phyloP scores from a whole-genome alignment of 2,329 filamentous ascomycete species.

The Plectosphaerella cucumerina region DNA sequence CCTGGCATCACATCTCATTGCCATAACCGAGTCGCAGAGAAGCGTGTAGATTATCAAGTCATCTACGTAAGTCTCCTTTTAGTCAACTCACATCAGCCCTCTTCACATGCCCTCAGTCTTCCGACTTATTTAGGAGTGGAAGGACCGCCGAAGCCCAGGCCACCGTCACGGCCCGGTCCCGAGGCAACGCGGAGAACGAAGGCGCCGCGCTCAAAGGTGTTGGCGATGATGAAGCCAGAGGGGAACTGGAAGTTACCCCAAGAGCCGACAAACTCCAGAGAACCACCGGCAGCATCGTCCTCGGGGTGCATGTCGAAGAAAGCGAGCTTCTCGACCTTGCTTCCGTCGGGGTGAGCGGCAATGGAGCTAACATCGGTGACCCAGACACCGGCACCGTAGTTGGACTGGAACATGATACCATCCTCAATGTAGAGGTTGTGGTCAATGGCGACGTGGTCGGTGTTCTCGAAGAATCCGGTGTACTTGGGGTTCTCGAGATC shows the following conservation, averaged over 20 bases:
- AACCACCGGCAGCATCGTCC: constrained; percentile 8
- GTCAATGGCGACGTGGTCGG: constrained; percentile 33
- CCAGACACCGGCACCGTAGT: constrained; percentile 44
- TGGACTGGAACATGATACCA: constrained; percentile 41
- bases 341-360: constrained; percentile 35
- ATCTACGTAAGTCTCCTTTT: too few species aligned
- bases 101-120: too few species aligned
- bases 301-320: constrained; percentile 11
- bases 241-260: constrained; percentile 40
- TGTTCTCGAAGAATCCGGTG: constrained; percentile 31
- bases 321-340: constrained; percentile 30
- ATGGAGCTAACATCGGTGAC: constrained; percentile 31
- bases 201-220: constrained; percentile 43
- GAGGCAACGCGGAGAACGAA: not conserved
- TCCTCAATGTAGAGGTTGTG: constrained; percentile 44
- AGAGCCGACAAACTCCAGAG: constrained; percentile 33
- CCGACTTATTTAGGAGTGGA: not conserved
- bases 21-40: too few species aligned
- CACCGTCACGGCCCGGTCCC: constrained; percentile 1
- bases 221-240: constrained; percentile 35
- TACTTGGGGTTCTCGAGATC: constrained; percentile 24
- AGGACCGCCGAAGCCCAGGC: not conserved
- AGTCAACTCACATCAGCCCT: too few species aligned
- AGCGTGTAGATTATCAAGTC: too few species aligned
- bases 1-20: too few species aligned